Evolutionary conservation across 1,284 basidiomycete species (phyloP).

Genomic region (Lentinula novae-zelandiae): DNA sequence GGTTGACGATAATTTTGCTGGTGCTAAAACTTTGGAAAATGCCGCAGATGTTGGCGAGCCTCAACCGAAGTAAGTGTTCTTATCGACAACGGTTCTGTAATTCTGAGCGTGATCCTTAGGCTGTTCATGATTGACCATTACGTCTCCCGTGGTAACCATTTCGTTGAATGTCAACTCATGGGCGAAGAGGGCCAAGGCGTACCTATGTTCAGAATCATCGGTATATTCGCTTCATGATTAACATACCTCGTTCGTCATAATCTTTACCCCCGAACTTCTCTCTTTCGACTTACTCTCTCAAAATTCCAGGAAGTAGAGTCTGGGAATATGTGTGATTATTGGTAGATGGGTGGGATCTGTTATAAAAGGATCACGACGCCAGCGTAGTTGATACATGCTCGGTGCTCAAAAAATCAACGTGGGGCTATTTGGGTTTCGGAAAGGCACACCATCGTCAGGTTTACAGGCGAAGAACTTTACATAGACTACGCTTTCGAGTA

Average conservation of each 20-base stretch:
- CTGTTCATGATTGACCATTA: conserved; percentile 75
- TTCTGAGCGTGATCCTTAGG: conserved; percentile 31
- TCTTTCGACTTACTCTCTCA: not conserved
- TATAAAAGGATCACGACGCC: not conserved
- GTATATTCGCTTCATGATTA: conserved; percentile 67
- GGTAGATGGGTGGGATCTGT: not conserved
- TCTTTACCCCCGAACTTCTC: not conserved
- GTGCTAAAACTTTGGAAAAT: conserved; percentile 63
- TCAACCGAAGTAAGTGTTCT: conserved; percentile 49
- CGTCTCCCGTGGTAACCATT: conserved; percentile 79
- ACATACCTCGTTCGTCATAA: not conserved
- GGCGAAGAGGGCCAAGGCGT: conserved; percentile 78
- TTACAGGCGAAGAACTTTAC: not conserved
- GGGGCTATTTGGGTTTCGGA: not conserved
- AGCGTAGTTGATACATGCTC: not conserved
- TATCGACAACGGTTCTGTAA: not conserved
- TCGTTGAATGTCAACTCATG: conserved; percentile 76
- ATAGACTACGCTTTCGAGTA: not conserved
- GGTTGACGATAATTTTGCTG: conserved; percentile 77
- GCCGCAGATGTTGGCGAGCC: conserved; percentile 45
- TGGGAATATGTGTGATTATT: not conserved
- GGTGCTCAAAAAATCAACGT: not conserved
- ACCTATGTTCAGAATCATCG: conserved; percentile 81
- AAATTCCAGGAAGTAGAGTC: not conserved
- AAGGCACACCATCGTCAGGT: not conserved